Evolutionary conservation across 371 early-diverging fungal species (phyloP), one percentile per base, ranked within the genome.

Genomic region (Cokeromyces recurvatus): DNA sequence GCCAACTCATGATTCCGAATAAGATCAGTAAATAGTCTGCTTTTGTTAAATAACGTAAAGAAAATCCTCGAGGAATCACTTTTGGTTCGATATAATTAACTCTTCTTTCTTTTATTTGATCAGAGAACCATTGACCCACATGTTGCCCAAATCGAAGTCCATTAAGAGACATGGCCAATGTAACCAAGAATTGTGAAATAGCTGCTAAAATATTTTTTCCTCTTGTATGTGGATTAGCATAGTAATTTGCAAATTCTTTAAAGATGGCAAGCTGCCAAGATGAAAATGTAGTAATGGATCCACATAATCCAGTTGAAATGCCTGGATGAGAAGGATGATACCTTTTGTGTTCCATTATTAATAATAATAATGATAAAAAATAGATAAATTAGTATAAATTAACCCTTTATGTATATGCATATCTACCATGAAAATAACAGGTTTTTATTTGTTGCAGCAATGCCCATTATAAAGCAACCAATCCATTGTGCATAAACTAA

Each of bases 201-300:
- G 66, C 74, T 12, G 68, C 70, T 15, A 79, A 48, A 0, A 74
- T 58, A 49, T 77, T 77, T 15, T 77, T 57, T 0, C 67, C 67
- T 20, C 38, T 38, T 5, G 58, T 48, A 41, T 69, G 69, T 5
- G 48, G 29, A 24, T 46, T 39, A 12, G 41, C 63, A 34, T 44
- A 16, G 12, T 68, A 63, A 49, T 81, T 80, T 37, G 75, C 55
- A 41, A 88, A 69, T 41, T 71, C 72, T 32, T 61, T 38, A 42
- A 82, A 84, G 2, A 78, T 71, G 11, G 57, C 77, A n/a, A 82
- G 52, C 41, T 79, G 82, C 89, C 89, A 91, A 1, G 89, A 84
- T 10, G 91, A 91, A 51, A 91, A 92, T 0, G 90, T 89, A 0
- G 92, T 92, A 11, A 92, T 84, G 0, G 91, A 89, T 0, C 92